These are phyloP conservation scores for Linnemannia schmuckeri DNA, from an alignment of 192 early-diverging fungal genomes.

Conservation along the genomic window DNA sequence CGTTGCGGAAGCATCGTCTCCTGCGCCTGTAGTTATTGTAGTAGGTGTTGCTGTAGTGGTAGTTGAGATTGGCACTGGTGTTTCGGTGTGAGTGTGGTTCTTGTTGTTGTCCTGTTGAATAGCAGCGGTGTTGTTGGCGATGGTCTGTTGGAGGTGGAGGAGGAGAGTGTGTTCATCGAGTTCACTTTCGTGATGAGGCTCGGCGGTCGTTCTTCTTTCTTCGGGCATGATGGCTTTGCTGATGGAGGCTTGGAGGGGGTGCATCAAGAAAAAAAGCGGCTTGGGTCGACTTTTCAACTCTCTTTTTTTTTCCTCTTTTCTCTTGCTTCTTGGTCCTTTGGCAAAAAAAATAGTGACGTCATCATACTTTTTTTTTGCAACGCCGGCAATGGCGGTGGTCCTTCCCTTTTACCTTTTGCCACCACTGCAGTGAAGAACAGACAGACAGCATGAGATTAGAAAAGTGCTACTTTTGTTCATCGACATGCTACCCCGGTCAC, in stretches of 20 bases:
- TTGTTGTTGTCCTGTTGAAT: background rate
- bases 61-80: background rate
- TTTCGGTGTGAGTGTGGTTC: background rate
- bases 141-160: conserved; percentile 1
- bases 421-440: background rate
- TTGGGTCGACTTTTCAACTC: background rate
- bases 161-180: background rate
- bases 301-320: background rate
- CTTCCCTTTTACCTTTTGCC: background rate
- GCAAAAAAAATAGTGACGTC: background rate
- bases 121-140: background rate
- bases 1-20: background rate
- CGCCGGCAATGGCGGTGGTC: background rate
- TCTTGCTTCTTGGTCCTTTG: background rate
- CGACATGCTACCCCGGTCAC: conserved; percentile 96
- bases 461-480: conserved; percentile 99
- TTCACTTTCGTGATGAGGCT: conserved; percentile 9
- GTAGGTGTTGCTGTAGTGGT: background rate
- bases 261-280: conserved; percentile 4
- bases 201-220: background rate
- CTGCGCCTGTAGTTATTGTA: background rate
- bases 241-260: conserved; percentile 4
- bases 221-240: conserved; percentile 9
- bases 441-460: conserved; percentile 87
- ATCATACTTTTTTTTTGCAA: background rate